These are phyloP conservation scores for Cryptosporidium sp. DNA, from an alignment of 169 alveolate genomes.

Conservation along the genomic window DNA sequence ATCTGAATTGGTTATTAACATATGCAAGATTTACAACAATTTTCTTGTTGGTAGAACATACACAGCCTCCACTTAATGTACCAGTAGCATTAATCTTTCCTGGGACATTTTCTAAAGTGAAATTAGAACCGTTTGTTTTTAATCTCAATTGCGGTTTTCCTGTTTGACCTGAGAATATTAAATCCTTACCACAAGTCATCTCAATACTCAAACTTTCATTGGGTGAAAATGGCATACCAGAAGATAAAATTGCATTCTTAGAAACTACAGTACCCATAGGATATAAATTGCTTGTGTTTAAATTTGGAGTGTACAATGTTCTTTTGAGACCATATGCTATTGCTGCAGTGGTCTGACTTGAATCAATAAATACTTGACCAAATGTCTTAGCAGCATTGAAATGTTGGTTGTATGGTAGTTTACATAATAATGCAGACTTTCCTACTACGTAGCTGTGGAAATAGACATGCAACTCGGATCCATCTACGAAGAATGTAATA, in stretches of 20 bases:
- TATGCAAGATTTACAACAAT: constrained; percentile 42
- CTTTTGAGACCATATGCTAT: background rate
- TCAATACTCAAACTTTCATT: constrained; percentile 65
- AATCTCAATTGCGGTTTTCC: constrained; percentile 56
- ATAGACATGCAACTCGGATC: constrained; percentile 23
- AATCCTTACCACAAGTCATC: constrained; percentile 32
- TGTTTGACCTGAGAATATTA: constrained; percentile 30
- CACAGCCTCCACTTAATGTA: constrained; percentile 39
- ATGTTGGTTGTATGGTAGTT: constrained; percentile 36
- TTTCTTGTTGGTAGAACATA: constrained; percentile 28
- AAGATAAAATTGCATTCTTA: constrained; percentile 34
- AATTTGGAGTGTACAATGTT: constrained; percentile 27
- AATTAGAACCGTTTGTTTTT: background rate
- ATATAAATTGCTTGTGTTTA: constrained; percentile 18
- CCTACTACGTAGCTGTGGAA: constrained; percentile 29
- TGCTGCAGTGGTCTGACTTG: background rate
- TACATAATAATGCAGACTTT: constrained; percentile 32
- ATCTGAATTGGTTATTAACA: constrained; percentile 28
- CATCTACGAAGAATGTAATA: constrained; percentile 9
- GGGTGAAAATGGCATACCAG: constrained; percentile 72
- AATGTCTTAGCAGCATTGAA: constrained; percentile 37
- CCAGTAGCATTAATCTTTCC: constrained; percentile 45
- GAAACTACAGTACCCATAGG: constrained; percentile 67
- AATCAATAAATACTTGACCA: constrained; percentile 7
- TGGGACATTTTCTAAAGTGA: constrained; percentile 25